A percentile compares a stretch with the other conserved stretches of the same genome.
Conservation (phyloP, 2,329 filamentous ascomycete species). For the Colletotrichum shisoi region DNA sequence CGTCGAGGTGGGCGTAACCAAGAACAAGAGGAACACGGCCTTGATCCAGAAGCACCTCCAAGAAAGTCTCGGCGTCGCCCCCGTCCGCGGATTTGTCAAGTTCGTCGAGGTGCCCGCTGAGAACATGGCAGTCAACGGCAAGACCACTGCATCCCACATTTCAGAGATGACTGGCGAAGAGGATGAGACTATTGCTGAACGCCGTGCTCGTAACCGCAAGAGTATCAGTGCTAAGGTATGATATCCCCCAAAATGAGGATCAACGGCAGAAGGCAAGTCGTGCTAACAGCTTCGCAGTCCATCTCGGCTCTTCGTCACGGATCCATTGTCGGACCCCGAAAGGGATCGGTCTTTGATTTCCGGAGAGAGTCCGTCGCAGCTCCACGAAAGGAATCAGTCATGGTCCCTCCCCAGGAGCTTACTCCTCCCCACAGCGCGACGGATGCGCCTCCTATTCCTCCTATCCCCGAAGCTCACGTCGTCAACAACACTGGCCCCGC, state of each 20-base stretch:
- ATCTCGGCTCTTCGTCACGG: conserved; percentile 32
- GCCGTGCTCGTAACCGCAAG: conserved; percentile 43
- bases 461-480: conserved; percentile 26
- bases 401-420: conserved; percentile 25
- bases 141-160: conserved; percentile 73
- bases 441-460: conserved; percentile 29
- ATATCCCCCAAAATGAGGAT: conserved; percentile 37
- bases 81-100: conserved; percentile 74
- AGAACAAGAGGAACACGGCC: conserved; percentile 82
- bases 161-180: conserved; percentile 58
- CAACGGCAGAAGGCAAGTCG: not conserved
- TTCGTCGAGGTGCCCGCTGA: conserved; percentile 76
- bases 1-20: conserved; percentile 72
- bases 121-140: conserved; percentile 74
- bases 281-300: conserved; percentile 17
- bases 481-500: not conserved
- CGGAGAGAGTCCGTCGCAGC: conserved; percentile 23
- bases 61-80: conserved; percentile 71
- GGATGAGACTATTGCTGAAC: conserved; percentile 39
- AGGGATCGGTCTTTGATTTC: conserved; percentile 36
- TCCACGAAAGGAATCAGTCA: conserved; percentile 19
- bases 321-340: conserved; percentile 29
- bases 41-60: conserved; percentile 79
- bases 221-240: conserved; percentile 51
- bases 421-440: conserved; percentile 37